phyloP scores from a whole-genome alignment of 352 stramenopile species.

The Phytophthora ohioensis region DNA sequence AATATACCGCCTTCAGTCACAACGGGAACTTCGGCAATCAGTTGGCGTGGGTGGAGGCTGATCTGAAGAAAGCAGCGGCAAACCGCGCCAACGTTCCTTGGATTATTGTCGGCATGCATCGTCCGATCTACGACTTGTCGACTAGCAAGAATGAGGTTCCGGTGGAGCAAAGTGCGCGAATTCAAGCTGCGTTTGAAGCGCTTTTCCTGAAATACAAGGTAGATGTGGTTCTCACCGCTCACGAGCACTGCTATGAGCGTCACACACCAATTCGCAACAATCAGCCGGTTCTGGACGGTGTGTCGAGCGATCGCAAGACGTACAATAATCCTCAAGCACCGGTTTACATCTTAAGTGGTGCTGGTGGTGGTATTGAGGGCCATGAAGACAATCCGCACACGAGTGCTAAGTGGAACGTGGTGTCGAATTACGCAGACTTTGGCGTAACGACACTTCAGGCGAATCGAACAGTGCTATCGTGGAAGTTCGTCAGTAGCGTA shows the following conservation, averaged over 20 bases:
- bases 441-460: constrained; percentile 37
- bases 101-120: constrained; percentile 63
- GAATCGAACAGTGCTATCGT: constrained; percentile 34
- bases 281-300: constrained; percentile 26
- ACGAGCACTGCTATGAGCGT: constrained; percentile 51
- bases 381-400: constrained; percentile 27
- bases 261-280: constrained; percentile 35
- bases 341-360: constrained; percentile 44
- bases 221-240: constrained; percentile 46
- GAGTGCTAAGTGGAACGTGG: constrained; percentile 38
- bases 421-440: constrained; percentile 38
- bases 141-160: constrained; percentile 20
- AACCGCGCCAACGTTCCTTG: constrained; percentile 56
- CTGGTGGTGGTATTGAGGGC: constrained; percentile 34
- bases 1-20: constrained; percentile 38
- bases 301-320: constrained; percentile 34
- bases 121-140: constrained; percentile 45
- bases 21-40: constrained; percentile 62
- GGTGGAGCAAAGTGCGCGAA: constrained; percentile 38
- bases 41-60: constrained; percentile 55
- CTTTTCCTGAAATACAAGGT: constrained; percentile 59
- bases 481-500: constrained; percentile 40
- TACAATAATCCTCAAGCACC: constrained; percentile 47
- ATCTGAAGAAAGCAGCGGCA: constrained; percentile 50
- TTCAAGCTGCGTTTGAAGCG: constrained; percentile 55